Conservation (phyloP, 345 rosid species). For the Rhizophora apiculata region DNA sequence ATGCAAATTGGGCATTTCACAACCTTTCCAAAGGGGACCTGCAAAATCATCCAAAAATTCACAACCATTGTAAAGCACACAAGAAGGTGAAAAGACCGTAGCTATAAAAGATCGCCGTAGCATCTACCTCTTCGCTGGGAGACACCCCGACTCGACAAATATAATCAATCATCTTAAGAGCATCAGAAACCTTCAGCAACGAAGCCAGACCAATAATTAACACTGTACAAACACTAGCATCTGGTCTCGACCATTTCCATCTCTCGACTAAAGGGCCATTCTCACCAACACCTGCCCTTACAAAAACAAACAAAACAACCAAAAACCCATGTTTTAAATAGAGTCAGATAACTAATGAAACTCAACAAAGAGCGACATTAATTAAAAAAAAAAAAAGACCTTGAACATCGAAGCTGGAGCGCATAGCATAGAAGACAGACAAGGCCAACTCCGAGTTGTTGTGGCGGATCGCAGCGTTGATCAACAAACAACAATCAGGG, state of each 20-base stretch:
- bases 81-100: background rate
- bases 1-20: conserved; percentile 83
- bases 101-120: background rate
- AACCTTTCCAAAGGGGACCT: conserved; percentile 96
- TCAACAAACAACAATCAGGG: conserved; percentile 53
- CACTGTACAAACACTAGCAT: conserved; percentile 54
- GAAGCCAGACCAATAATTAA: conserved; percentile 73
- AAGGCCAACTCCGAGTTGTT: conserved; percentile 70
- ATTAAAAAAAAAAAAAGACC: conserved; percentile 28
- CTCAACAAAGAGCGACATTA: background rate
- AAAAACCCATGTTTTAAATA: background rate
- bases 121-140: conserved; percentile 70
- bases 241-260: conserved; percentile 95
- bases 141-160: conserved; percentile 83
- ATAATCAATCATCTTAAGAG: conserved; percentile 62
- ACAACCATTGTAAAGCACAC: background rate
- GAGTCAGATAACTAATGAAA: background rate
- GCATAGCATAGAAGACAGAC: conserved; percentile 88
- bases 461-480: conserved; percentile 61
- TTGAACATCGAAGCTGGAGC: conserved; percentile 71
- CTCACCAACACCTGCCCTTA: conserved; percentile 46
- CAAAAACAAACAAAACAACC: background rate
- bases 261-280: conserved; percentile 43
- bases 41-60: conserved; percentile 2
- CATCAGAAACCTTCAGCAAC: conserved; percentile 75